Evolutionary conservation across 805 yeast genomes (phyloP), one percentile per base, ranked within the genome.

Genomic region (Candida piceae): DNA sequence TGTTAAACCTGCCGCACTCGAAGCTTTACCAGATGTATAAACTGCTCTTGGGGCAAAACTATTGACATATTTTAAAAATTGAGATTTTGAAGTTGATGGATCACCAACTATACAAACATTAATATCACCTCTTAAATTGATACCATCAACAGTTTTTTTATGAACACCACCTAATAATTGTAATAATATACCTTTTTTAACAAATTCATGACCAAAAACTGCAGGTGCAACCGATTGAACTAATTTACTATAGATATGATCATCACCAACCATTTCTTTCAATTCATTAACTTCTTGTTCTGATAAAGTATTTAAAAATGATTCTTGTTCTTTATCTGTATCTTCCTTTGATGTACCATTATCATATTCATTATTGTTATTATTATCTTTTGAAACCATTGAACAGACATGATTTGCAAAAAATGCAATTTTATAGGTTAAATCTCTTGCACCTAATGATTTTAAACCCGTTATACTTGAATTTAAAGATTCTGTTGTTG

Each of bases 1-100:
- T 2, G 98, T 90, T 53, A 90, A 71, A 70, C 98, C 98, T 7
- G 98, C 98, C 5, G 98, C 98, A 3, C 97, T 80, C 0, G 97
- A 89, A 0, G 98, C 97, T 59, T 90, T 90, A 62, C 98, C 98
- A 0, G 97, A 89, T 1, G 98, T 93, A 55, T 93, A 90, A 23
- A 90, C 89, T 2, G 97, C 85, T 53, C 98, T 75, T 21, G 97
- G 97, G 15, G 94, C 76, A 59, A 90, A 87, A 1, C 84, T 77
- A 50, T 88, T 82, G 11, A 93, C 95, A 60, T 93, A 93, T 62
- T 93, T 93, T 57, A 90, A 69, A 57, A 90, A 90, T 61, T 90
- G 98, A 1, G 97, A 89, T 61, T 90, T 90, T 23, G 97, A 86
- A 9, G 97, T 90, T 2, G 97, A 88, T 3, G 98, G 98, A 60